phyloP scores from a whole-genome alignment of 2,329 filamentous ascomycete genomes.

The Xylariaceae sp. region DNA sequence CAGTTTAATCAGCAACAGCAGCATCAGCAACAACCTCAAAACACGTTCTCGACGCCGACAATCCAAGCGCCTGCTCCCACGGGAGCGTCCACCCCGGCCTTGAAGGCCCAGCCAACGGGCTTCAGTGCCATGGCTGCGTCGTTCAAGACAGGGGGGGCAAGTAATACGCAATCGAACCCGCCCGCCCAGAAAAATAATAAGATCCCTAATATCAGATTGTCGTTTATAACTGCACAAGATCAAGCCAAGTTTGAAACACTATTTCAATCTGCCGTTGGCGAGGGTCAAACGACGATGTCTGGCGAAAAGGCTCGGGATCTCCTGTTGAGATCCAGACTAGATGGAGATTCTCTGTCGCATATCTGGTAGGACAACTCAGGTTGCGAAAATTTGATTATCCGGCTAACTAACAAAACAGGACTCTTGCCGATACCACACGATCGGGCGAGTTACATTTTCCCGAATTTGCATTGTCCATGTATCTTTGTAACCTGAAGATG shows the following conservation, averaged over 20 bases:
- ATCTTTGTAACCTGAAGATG: slow-evolving; percentile 90
- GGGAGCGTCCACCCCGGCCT: slow-evolving; percentile 52
- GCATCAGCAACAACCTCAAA: slow-evolving; percentile 39
- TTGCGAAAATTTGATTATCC: neutral
- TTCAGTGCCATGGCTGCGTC: slow-evolving; percentile 65
- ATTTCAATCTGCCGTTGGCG: slow-evolving; percentile 91
- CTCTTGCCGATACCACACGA: slow-evolving; percentile 90
- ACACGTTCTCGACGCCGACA: slow-evolving; percentile 42
- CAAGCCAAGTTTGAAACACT: slow-evolving; percentile 96
- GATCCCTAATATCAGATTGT: slow-evolving; percentile 90
- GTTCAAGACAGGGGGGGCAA: slow-evolving; percentile 49
- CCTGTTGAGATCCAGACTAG: slow-evolving; percentile 79
- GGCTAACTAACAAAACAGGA: slow-evolving; percentile 49
- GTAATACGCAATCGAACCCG: slow-evolving; percentile 38
- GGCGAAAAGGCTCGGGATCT: slow-evolving; percentile 91
- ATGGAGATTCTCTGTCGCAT: slow-evolving; percentile 82
- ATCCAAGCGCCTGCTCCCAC: slow-evolving; percentile 44
- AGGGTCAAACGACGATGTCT: slow-evolving; percentile 78
- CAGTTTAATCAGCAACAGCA: slow-evolving; percentile 51
- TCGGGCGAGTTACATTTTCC: slow-evolving; percentile 95
- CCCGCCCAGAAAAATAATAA: slow-evolving; percentile 58
- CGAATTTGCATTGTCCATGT: slow-evolving; percentile 97
- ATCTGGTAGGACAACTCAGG: slow-evolving; percentile 66
- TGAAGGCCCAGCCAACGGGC: slow-evolving; percentile 63
- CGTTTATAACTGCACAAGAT: slow-evolving; percentile 92